Percentiles rank a stretch among this genome's conserved stretches.
phyloP scores from a whole-genome alignment of 2,329 filamentous ascomycete genomes.

The Stemphylium vesicarium region DNA sequence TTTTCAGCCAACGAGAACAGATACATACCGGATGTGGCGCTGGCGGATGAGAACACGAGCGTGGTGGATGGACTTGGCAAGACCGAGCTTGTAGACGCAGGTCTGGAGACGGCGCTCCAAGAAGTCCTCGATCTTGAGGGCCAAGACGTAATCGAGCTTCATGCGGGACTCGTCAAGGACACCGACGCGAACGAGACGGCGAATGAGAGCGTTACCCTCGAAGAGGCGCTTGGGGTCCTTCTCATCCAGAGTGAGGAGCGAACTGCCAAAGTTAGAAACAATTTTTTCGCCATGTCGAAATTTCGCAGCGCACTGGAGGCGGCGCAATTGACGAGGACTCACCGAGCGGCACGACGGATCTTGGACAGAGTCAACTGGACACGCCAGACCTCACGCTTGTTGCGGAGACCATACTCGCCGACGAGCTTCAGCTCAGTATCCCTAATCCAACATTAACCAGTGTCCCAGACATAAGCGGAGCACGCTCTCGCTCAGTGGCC shows the following conservation, averaged over 20 bases:
- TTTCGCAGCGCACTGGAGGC: slow-evolving; percentile 12
- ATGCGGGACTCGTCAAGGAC: slow-evolving; percentile 99
- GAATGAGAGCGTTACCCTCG: slow-evolving; percentile 99
- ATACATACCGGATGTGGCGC: slow-evolving; percentile 84
- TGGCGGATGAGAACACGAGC: slow-evolving; percentile 99
- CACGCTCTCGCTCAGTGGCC: slow-evolving; percentile 99
- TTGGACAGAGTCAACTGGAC: slow-evolving; percentile 99
- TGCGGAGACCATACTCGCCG: slow-evolving; percentile 99
- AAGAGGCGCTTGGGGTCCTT: slow-evolving; percentile 99
- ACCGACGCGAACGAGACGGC: slow-evolving; percentile 99
- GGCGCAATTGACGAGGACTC: slow-evolving; percentile 51
- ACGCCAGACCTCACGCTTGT: slow-evolving; percentile 99
- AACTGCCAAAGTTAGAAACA: slow-evolving; percentile 64
- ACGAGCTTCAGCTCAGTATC: slow-evolving; percentile 99
- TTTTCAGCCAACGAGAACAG: neutral
- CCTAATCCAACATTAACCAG: slow-evolving; percentile 73
- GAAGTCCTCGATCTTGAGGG: slow-evolving; percentile 99
- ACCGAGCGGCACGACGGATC: slow-evolving; percentile 99
- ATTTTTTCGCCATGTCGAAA: neutral
- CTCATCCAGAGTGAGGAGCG: slow-evolving; percentile 99
- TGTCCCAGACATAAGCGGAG: slow-evolving; percentile 93
- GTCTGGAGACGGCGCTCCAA: slow-evolving; percentile 99
- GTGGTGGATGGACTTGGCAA: slow-evolving; percentile 99
- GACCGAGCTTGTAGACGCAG: slow-evolving; percentile 99
- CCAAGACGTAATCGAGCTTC: slow-evolving; percentile 99